These are phyloP conservation scores for Beauveria varroae DNA, from an alignment of 2,329 filamentous ascomycete species.

Conservation along the genomic window DNA sequence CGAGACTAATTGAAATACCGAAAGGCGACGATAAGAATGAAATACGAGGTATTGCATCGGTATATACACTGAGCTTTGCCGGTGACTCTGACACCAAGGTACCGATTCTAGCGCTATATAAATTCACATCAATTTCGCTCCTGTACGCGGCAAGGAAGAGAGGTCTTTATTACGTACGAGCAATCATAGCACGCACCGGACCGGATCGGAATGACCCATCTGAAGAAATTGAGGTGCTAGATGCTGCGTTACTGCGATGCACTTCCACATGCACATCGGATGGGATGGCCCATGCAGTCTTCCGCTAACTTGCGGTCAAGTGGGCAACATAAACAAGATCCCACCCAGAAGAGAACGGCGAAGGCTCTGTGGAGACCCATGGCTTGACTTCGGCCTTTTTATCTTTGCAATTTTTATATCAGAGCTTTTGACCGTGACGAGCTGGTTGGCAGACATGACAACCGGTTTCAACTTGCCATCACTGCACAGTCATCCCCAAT, in stretches of 20 bases:
- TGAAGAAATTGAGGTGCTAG: not conserved
- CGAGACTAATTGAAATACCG: not conserved
- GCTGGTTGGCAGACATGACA: not conserved
- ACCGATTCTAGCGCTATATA: not conserved
- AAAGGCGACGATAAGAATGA: not conserved
- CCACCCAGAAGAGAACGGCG: not conserved
- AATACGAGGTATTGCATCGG: not conserved
- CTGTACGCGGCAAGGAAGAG: too few species aligned
- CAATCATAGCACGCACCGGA: not conserved
- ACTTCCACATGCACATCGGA: not conserved
- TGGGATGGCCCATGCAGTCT: not conserved
- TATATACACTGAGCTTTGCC: not conserved
- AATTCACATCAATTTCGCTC: too few species aligned
- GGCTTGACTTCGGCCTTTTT: conserved; percentile 13
- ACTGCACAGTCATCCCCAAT: not conserved
- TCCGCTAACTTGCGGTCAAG: not conserved
- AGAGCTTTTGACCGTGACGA: not conserved
- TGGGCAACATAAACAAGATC: not conserved
- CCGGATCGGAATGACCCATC: not conserved
- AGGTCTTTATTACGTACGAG: not conserved
- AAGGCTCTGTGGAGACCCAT: conserved; percentile 3
- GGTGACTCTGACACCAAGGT: not conserved
- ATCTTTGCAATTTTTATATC: not conserved
- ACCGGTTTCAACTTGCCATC: not conserved
- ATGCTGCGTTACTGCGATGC: not conserved